phyloP scores from a whole-genome alignment of 805 yeast species.

The Brettanomyces anomalus region DNA sequence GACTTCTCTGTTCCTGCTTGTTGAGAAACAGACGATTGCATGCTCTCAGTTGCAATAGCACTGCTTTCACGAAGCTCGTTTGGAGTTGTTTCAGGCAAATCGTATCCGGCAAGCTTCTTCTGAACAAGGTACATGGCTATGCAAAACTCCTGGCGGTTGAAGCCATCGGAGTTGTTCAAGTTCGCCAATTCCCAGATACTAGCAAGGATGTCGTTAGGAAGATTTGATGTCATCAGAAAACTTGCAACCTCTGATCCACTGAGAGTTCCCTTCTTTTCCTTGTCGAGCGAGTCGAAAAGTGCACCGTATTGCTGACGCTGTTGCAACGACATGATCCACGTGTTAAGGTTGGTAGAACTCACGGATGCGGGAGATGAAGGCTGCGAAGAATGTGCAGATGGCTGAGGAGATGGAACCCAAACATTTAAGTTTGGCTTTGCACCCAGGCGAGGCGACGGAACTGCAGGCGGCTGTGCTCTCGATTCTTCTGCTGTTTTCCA shows the following conservation, averaged over 20 bases:
- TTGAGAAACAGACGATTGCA: slow-evolving; percentile 7
- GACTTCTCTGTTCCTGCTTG: slow-evolving; percentile 4
- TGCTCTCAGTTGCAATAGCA: slow-evolving; percentile 15
- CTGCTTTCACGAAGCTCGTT: slow-evolving; percentile 36
- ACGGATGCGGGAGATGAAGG: slow-evolving; percentile 8
- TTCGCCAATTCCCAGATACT: slow-evolving; percentile 93
- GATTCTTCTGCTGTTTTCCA: slow-evolving; percentile 23
- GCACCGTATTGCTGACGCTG: slow-evolving; percentile 72
- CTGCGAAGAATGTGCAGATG: not conserved
- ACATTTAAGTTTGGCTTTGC: slow-evolving; percentile 6
- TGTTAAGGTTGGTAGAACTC: slow-evolving; percentile 15
- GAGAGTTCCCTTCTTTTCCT: slow-evolving; percentile 48
- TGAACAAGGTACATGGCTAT: slow-evolving; percentile 92
- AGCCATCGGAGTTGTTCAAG: slow-evolving; percentile 74
- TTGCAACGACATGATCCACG: slow-evolving; percentile 59
- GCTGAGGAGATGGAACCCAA: slow-evolving; percentile 4
- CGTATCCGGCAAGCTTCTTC: slow-evolving; percentile 65
- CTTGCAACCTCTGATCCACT: slow-evolving; percentile 79
- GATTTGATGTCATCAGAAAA: slow-evolving; percentile 79
- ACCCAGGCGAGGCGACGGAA: slow-evolving; percentile 1
- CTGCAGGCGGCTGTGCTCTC: slow-evolving; percentile 2
- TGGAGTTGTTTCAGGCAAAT: slow-evolving; percentile 74
- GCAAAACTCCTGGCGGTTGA: slow-evolving; percentile 75
- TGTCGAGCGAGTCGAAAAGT: slow-evolving; percentile 74
- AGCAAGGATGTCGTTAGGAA: slow-evolving; percentile 79